Base-by-base conservation (phyloP, 2,329 filamentous ascomycete genomes). In the Stagonosporopsis chrysanthemi region DNA sequence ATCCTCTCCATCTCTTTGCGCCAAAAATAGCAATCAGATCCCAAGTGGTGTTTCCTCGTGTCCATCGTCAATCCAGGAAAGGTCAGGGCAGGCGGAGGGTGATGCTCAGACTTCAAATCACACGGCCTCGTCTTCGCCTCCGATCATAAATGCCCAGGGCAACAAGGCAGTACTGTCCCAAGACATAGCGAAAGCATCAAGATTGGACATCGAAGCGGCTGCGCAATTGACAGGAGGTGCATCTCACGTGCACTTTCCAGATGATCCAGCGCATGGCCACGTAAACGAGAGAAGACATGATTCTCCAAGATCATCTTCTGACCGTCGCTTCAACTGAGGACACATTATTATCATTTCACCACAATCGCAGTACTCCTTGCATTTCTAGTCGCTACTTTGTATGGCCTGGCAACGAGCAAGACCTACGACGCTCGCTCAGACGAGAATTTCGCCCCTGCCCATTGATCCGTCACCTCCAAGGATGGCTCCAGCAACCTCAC, bases 401-500 rank as follows among this genome's bases (percentile, higher is more conserved):
- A 15, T 1, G 19, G 15, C 1, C 15, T 54, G 7, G 28, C 35
- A 19, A 22, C 6, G 6, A 54, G 38, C 12, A 22, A 28, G n/a
- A 38, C 51, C 3, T 43, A 36, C 31, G 2, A 19, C 2, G 28
- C 24, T 1, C 4, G 12, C 6, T 22, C 43, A 9, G 5, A n/a
- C 3, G 38, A 23, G 3, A 11, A 31, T 12, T 26, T 42, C 23
- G 36, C 29, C 9, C 26, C 29, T 1, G 11, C 23, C 6, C 26
- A 40, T 1, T 12, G 26, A 8, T 46, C 43, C n/a, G 15, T 54
- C 23, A 35, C 17, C 6, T 54, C 38, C 0, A 15, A 48, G 1
- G 23, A 54, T n/a, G 43, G 51, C 6, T 42, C 29, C 44, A 46
- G 51, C 9, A 54, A 48, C 6, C 42, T 48, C 17, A 48, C 38